These are phyloP conservation scores for Saccharomyces hybrid DNA, from an alignment of 1,139 yeast species.

Conservation along the genomic window DNA sequence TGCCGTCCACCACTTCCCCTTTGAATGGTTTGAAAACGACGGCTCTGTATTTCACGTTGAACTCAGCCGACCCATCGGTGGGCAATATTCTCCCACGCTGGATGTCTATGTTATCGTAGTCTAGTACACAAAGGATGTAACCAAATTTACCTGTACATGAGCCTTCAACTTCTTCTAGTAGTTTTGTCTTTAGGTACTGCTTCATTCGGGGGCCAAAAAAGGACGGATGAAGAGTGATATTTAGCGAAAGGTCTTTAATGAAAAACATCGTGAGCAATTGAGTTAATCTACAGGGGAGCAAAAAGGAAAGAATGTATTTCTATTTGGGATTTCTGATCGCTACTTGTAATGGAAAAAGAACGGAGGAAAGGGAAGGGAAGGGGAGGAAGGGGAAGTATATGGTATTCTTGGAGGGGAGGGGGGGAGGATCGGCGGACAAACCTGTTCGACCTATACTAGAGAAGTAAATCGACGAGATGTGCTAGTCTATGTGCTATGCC, in stretches of 20 bases:
- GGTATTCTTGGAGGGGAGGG: background rate
- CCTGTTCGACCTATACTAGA: background rate
- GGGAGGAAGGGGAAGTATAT: background rate
- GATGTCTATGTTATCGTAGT: conserved; percentile 88
- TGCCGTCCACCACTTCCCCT: conserved; percentile 96
- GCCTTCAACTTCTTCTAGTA: conserved; percentile 94
- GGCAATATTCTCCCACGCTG: conserved; percentile 93
- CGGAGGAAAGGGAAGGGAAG: conserved; percentile 47
- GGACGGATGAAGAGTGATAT: conserved; percentile 91
- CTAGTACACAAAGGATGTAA: conserved; percentile 90
- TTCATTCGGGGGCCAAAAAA: conserved; percentile 98
- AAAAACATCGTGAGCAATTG: conserved; percentile 31
- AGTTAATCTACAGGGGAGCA: background rate
- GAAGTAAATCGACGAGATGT: background rate
- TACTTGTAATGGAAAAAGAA: conserved; percentile 45
- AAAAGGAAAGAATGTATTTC: no score
- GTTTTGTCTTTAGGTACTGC: conserved; percentile 79
- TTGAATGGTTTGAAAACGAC: conserved; percentile 98
- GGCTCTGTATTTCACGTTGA: conserved; percentile 92
- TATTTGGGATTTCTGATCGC: conserved; percentile 54
- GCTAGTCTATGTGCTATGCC: background rate
- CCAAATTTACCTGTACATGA: conserved; percentile 99
- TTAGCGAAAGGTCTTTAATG: conserved; percentile 79
- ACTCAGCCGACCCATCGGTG: conserved; percentile 88
- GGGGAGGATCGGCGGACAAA: background rate